phyloP scores from a whole-genome alignment of 2,329 filamentous ascomycete genomes.

The Fusarium sp. region DNA sequence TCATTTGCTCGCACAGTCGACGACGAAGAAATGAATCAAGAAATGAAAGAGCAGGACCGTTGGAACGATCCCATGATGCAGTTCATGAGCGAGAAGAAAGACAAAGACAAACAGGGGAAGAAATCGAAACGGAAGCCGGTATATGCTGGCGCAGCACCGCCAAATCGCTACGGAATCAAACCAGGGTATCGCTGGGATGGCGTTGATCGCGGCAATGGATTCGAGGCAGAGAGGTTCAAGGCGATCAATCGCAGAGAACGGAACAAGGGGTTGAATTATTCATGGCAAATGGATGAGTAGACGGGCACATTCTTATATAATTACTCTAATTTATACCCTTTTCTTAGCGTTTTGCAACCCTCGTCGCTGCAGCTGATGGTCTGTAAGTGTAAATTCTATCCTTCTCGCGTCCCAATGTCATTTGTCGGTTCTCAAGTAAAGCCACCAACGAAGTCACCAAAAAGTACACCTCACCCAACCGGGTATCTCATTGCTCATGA shows the following conservation, averaged over 20 bases:
- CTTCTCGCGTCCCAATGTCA: slow-evolving; percentile 2
- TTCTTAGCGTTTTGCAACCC: slow-evolving; percentile 23
- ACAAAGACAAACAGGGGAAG: slow-evolving; percentile 45
- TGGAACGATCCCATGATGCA: slow-evolving; percentile 96
- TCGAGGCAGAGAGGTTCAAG: slow-evolving; percentile 92
- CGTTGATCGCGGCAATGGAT: slow-evolving; percentile 92
- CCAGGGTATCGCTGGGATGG: slow-evolving; percentile 98
- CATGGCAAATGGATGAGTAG: slow-evolving; percentile 96
- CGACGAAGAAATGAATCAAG: slow-evolving; percentile 86
- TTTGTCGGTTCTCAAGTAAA: neutral
- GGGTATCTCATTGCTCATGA: slow-evolving; percentile 39
- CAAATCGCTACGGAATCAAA: slow-evolving; percentile 92
- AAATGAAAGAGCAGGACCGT: slow-evolving; percentile 78
- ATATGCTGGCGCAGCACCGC: slow-evolving; percentile 83
- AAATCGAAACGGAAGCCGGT: slow-evolving; percentile 66
- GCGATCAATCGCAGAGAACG: slow-evolving; percentile 82
- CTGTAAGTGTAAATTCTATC: neutral
- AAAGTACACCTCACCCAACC: slow-evolving; percentile 2
- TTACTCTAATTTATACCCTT: slow-evolving; percentile 43
- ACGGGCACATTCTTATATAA: slow-evolving; percentile 15
- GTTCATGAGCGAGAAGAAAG: slow-evolving; percentile 71
- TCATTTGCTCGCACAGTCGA: slow-evolving; percentile 82
- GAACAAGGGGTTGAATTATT: slow-evolving; percentile 84
- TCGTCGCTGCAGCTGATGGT: neutral
- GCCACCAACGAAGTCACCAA: slow-evolving; percentile 8